phyloP scores from a whole-genome alignment of 2,329 filamentous ascomycete genomes.

The Coniella vitis region DNA sequence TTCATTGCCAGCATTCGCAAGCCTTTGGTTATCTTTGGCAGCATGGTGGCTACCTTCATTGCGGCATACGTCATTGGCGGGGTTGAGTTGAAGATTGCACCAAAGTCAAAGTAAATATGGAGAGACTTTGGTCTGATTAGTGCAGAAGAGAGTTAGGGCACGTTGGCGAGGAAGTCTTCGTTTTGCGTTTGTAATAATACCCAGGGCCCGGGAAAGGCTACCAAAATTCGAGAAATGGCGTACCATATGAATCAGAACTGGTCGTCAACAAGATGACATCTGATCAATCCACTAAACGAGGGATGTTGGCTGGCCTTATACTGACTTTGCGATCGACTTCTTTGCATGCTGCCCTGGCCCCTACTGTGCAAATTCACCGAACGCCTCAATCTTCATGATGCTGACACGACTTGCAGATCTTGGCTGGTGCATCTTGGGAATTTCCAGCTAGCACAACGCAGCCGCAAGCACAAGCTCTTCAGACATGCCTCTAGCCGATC shows the following conservation, averaged over 20 bases:
- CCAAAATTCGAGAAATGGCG: constrained; percentile 6
- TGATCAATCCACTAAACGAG: too few species aligned
- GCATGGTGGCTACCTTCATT: constrained; percentile 66
- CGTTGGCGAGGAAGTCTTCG: background rate
- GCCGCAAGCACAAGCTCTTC: too few species aligned
- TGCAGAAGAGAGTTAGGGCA: background rate
- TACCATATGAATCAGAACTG: constrained; percentile 7
- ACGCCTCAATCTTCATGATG: too few species aligned
- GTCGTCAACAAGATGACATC: background rate
- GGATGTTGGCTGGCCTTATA: background rate
- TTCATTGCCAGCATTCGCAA: constrained; percentile 71
- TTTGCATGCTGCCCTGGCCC: background rate
- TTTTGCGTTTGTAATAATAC: constrained; percentile 7
- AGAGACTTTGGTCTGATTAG: background rate
- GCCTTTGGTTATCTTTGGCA: constrained; percentile 73
- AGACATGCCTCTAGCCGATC: too few species aligned
- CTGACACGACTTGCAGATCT: too few species aligned
- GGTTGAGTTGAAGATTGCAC: constrained; percentile 71
- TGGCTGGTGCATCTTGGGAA: too few species aligned
- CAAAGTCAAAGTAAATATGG: constrained; percentile 25
- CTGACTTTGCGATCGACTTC: background rate
- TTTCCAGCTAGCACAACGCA: too few species aligned
- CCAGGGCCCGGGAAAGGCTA: constrained; percentile 1
- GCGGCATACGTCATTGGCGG: constrained; percentile 68
- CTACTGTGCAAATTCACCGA: too few species aligned